Evolutionary conservation across 2,329 filamentous ascomycete genomes (phyloP), one percentile per base, ranked within the genome.

Genomic region (Penicillium sclerotigenum): DNA sequence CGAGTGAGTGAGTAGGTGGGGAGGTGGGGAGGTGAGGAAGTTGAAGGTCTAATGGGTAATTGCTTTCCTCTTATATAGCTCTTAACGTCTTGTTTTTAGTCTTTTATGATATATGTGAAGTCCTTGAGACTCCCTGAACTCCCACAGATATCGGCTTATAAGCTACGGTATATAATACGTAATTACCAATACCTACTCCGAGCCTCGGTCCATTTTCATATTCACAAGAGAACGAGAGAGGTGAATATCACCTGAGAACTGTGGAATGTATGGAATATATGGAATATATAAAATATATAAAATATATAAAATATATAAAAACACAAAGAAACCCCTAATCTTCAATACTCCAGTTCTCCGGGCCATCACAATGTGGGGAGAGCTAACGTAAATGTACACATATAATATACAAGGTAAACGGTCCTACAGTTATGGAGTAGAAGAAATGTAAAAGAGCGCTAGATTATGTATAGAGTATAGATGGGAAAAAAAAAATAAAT

Each of bases 381-480:
- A 46, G 37, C 48, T 53, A 53, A 34, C 51, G 49, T 46, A 31
- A 28, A 16, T 18, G 33, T 38, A 49, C 14, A 34, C 14, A 34
- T n/a, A 18, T 9, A 11, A 20, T 8, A 37, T 18, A 18, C 9
- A 9, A 14, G 14, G 16, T 33, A 13, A 33, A n/a, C n/a, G n/a
- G n/a, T n/a, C n/a, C n/a, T n/a, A n/a, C 3, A 42, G 9, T 16
- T 16, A 24, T 7, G 6, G 37, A 24, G 20, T 24, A 40, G 14
- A 26, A 26, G 16, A 28, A 40, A 41, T 13, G n/a, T 16, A 38
- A 38, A 26, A 24, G 18, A 33, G 33, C 11, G 29, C 34, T 18
- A 56, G 49, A 62, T 57, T 57, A 62, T 53, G 43, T 56, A 59
- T 61, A 59, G 43, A 46, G 43, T 56, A 59, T 61, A 59, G 43